phyloP scores from a whole-genome alignment of 2,329 filamentous ascomycete genomes.

The Capronia epimyces region DNA sequence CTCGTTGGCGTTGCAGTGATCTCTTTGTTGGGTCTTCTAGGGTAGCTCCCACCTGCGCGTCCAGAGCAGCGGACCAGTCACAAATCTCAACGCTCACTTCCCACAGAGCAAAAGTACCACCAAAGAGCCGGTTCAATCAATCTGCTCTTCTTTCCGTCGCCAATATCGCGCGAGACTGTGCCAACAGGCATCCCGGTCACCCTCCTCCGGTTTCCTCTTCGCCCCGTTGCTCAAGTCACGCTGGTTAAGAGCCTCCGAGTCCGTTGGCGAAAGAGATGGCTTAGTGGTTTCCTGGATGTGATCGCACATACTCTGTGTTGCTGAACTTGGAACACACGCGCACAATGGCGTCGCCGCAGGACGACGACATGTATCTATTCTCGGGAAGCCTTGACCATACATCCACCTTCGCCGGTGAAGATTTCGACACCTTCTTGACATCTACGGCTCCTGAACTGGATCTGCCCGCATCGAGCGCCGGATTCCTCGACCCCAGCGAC shows the following conservation, averaged over 20 bases:
- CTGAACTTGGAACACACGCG: background rate
- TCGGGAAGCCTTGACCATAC: slow-evolving; percentile 37
- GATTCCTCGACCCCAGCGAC: slow-evolving; percentile 30
- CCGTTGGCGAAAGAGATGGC: slow-evolving; percentile 14
- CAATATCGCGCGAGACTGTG: too few species aligned
- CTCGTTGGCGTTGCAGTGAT: background rate
- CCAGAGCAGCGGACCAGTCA: background rate
- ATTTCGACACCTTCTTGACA: slow-evolving; percentile 41
- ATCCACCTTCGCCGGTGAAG: slow-evolving; percentile 36
- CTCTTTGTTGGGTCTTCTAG: background rate
- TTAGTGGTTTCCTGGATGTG: slow-evolving; percentile 3
- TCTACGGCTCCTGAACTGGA: slow-evolving; percentile 33
- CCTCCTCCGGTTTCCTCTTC: too few species aligned
- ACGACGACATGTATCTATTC: slow-evolving; percentile 42
- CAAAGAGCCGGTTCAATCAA: too few species aligned
- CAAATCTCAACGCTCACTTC: too few species aligned
- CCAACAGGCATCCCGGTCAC: too few species aligned
- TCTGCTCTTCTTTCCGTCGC: too few species aligned
- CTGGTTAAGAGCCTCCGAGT: background rate
- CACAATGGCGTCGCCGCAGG: slow-evolving; percentile 31
- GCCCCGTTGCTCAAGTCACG: too few species aligned
- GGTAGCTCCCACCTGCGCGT: background rate
- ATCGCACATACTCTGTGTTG: background rate
- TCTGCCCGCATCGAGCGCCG: slow-evolving; percentile 30
- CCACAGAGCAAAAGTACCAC: too few species aligned